Evolutionary conservation across 2,329 filamentous ascomycete genomes (phyloP).

Genomic region (Ophiosphaerella korrae): DNA sequence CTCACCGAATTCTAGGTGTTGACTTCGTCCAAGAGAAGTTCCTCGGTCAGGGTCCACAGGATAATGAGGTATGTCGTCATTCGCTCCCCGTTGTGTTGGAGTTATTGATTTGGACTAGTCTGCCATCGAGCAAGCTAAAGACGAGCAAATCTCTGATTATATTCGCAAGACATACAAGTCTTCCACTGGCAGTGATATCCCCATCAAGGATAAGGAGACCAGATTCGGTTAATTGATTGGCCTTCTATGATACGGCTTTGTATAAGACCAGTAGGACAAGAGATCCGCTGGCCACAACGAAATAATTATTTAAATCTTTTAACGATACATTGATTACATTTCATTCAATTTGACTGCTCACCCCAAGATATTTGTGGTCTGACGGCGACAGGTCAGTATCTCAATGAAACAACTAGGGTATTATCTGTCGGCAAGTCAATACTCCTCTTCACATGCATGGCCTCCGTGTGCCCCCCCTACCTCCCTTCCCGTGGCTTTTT

Average conservation of each 20-base stretch:
- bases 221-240: slow-evolving; percentile 19
- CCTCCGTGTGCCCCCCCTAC: too few relatives aligned
- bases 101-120: slow-evolving; percentile 37
- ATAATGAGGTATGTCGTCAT: slow-evolving; percentile 50
- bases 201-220: slow-evolving; percentile 71
- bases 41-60: slow-evolving; percentile 70
- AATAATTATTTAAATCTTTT: slow-evolving; percentile 16
- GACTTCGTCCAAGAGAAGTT: slow-evolving; percentile 79
- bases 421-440: neutral
- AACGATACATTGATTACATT: slow-evolving; percentile 8
- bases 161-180: slow-evolving; percentile 74
- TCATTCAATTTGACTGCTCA: neutral
- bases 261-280: slow-evolving; percentile 12
- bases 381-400: neutral
- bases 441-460: neutral
- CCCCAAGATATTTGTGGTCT: neutral
- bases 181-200: slow-evolving; percentile 70
- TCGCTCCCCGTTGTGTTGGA: neutral
- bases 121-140: slow-evolving; percentile 81
- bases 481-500: neutral
- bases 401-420: slow-evolving; percentile 34
- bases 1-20: slow-evolving; percentile 60
- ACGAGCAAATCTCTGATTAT: slow-evolving; percentile 76
- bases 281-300: slow-evolving; percentile 17
- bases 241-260: neutral